A percentile compares a stretch with the other conserved stretches of the same genome.
phyloP scores from a whole-genome alignment of 2,329 filamentous ascomycete species.

The Aspergillus candidus region DNA sequence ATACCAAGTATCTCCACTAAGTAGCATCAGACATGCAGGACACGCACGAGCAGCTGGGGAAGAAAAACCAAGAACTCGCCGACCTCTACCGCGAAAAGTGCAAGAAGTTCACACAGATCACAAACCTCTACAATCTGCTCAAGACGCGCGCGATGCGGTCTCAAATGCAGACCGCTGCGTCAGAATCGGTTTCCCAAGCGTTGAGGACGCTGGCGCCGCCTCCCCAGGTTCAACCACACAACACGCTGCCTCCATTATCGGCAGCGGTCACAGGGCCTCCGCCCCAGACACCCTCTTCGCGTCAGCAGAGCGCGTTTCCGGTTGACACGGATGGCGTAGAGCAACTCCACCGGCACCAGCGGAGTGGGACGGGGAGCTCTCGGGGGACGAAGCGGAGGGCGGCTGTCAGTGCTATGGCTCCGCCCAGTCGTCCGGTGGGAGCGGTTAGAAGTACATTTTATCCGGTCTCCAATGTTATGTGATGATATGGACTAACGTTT shows the following conservation, averaged over 20 bases:
- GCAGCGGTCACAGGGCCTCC: slow-evolving; percentile 8
- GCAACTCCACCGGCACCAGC: slow-evolving; percentile 34
- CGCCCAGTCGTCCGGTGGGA: slow-evolving; percentile 18
- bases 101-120: slow-evolving; percentile 61
- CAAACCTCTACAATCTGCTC: slow-evolving; percentile 53
- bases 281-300: slow-evolving; percentile 21
- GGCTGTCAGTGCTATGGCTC: slow-evolving; percentile 27
- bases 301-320: slow-evolving; percentile 16
- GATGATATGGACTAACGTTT: neutral
- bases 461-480: neutral
- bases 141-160: slow-evolving; percentile 52
- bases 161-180: slow-evolving; percentile 51
- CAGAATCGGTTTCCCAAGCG: slow-evolving; percentile 46
- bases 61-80: slow-evolving; percentile 66
- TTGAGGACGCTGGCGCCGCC: slow-evolving; percentile 32
- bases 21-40: slow-evolving; percentile 47
- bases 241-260: too few relatives aligned
- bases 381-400: slow-evolving; percentile 19
- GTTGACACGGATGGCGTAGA: slow-evolving; percentile 27
- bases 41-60: slow-evolving; percentile 58
- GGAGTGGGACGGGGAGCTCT: slow-evolving; percentile 36
- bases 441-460: slow-evolving; percentile 19
- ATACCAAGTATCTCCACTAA: neutral
- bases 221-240: slow-evolving; percentile 12
- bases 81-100: slow-evolving; percentile 64